phyloP scores from a whole-genome alignment of 2,329 filamentous ascomycete species.

The Rosellinia necatrix region DNA sequence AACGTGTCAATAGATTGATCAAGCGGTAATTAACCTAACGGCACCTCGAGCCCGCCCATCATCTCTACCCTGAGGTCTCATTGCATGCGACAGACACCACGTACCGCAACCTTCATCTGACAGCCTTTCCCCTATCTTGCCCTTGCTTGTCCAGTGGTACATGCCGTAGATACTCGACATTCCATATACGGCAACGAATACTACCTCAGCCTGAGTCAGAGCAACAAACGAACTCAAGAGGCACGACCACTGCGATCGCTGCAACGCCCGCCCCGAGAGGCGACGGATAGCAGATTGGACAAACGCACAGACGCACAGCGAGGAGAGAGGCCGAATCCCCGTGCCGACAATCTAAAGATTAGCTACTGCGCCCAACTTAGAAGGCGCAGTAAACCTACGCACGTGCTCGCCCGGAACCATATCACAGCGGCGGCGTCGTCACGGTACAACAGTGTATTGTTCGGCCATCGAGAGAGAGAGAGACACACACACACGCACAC shows the following conservation, averaged over 20 bases:
- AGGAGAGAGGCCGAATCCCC: neutral
- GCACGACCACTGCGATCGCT: slow-evolving; percentile 9
- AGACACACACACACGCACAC: too few relatives aligned
- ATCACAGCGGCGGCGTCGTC: too few relatives aligned
- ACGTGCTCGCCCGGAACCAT: too few relatives aligned
- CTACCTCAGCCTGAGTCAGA: slow-evolving; percentile 26
- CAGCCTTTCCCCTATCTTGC: slow-evolving; percentile 3
- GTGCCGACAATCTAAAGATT: neutral
- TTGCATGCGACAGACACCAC: slow-evolving; percentile 3
- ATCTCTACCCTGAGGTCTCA: slow-evolving; percentile 3
- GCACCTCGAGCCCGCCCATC: neutral
- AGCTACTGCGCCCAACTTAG: too few relatives aligned
- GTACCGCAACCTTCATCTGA: slow-evolving; percentile 19
- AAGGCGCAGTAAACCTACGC: too few relatives aligned
- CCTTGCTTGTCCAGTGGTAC: slow-evolving; percentile 1
- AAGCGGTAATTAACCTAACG: too few relatives aligned
- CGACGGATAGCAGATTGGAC: neutral
- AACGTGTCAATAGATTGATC: too few relatives aligned
- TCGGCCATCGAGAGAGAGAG: too few relatives aligned
- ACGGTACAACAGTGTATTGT: too few relatives aligned
- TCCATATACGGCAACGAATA: slow-evolving; percentile 9
- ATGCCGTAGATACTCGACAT: too few relatives aligned
- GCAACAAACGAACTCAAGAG: slow-evolving; percentile 13
- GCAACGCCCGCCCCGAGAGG: slow-evolving; percentile 1
- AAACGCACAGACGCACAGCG: slow-evolving; percentile 2